Evolutionary conservation across 805 yeast species (phyloP), one percentile per base, ranked within the genome.

Genomic region (Candida suzukii): DNA sequence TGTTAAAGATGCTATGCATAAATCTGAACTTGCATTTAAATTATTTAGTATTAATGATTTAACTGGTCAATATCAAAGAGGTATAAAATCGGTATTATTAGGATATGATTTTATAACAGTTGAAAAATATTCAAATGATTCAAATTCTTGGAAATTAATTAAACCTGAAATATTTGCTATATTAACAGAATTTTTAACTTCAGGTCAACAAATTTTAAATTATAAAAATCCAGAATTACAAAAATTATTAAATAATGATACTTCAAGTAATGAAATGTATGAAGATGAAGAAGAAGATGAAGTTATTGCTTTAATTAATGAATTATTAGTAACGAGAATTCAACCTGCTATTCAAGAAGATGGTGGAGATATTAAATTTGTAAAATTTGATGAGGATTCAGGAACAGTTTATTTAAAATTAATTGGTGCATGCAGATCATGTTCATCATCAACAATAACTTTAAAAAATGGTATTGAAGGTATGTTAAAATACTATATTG

Each of bases 301-400:
- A 63, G 76, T 88, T 2, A 83, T 88, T 35, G 79, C 85, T 25
- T 83, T 90, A 83, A 88, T 93, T 54, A 85, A 88, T 52, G 98
- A 93, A 57, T 71, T 93, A 42, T 82, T 95, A 42, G 95, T 85
- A 46, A 93, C 99, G 2, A 79, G 97, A 58, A 90, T 93, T 39
- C 80, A 96, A 56, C 99, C 99, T 1, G 96, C 98, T 1, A 88
- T 93, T 43, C 95, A 88, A 66, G 99, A 93, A 55, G 99, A 93
- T 56, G 99, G 99, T 47, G 99, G 99, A 27, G 98, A 93, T 57
- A 81, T 93, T 46, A 90, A 87, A 52, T 95, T 80, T 60, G 74
- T 85, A 44, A 93, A 87, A 6, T 90, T 86, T 57, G 87, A 86
- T 43, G 88, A 83, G 47, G 86, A 82, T 44, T 73, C 83, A 1